Conservation (phyloP, 83 land plant species). For the Picea mariana region DNA sequence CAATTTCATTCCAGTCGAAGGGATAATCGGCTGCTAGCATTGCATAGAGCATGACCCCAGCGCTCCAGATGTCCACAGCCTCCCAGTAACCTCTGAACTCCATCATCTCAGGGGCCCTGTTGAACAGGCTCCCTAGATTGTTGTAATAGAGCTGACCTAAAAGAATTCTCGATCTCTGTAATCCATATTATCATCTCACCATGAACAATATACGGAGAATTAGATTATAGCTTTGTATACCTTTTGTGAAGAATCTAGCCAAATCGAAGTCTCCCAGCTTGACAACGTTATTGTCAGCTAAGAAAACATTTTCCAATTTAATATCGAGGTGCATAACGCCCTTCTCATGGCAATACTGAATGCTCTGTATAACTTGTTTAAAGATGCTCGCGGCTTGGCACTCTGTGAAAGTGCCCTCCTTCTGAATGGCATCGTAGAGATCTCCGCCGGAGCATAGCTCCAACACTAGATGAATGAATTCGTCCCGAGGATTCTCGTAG, state of each 20-base stretch:
- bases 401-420: neutral
- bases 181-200: too few relatives aligned
- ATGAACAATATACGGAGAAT: too few relatives aligned
- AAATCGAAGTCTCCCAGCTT: neutral
- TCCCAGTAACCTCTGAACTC: neutral
- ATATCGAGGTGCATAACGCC: neutral
- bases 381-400: neutral
- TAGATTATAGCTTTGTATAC: neutral
- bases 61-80: neutral
- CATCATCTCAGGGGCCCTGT: slow-evolving; percentile 3
- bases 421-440: neutral
- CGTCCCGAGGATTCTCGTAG: neutral
- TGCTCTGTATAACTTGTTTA: neutral
- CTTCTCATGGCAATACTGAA: neutral
- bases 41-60: neutral
- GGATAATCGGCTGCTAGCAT: neutral
- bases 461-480: neutral
- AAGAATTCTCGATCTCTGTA: too few relatives aligned
- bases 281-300: neutral
- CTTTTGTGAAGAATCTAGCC: neutral
- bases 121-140: neutral
- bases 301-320: neutral
- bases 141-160: too few relatives aligned
- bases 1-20: too few relatives aligned
- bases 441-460: neutral